Conservation (phyloP, 768 basidiomycete genomes). For the Saitozyma sp. region DNA sequence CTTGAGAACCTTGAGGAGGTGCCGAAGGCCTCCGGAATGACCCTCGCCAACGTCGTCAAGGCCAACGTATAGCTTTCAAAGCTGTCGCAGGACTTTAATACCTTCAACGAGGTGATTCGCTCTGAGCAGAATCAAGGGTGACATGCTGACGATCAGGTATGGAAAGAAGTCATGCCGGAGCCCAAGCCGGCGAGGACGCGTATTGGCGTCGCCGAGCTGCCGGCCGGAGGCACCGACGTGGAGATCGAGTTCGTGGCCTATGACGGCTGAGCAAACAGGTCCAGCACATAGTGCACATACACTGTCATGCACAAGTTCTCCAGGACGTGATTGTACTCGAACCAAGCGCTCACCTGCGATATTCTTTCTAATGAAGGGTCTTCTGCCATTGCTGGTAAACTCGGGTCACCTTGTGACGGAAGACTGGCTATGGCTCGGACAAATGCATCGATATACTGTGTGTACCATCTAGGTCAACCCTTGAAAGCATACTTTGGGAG, state of each 20-base stretch:
- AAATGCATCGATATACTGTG: too few relatives aligned
- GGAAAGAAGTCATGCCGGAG: constrained; percentile 32
- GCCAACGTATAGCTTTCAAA: constrained; percentile 38
- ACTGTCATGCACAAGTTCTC: too few relatives aligned
- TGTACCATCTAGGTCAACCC: too few relatives aligned
- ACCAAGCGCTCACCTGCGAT: too few relatives aligned
- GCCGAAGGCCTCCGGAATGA: constrained; percentile 25
- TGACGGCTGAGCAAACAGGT: constrained; percentile 12
- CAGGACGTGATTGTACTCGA: too few relatives aligned
- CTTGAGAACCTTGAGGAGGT: constrained; percentile 35
- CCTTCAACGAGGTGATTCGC: constrained; percentile 27
- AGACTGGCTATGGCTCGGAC: too few relatives aligned
- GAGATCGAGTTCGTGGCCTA: constrained; percentile 39
- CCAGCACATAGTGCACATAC: too few relatives aligned
- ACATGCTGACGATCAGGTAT: constrained; percentile 14
- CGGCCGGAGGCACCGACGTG: constrained; percentile 38
- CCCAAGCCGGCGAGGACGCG: constrained; percentile 41
- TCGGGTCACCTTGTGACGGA: too few relatives aligned
- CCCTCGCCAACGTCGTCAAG: constrained; percentile 33
- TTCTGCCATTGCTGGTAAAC: too few relatives aligned
- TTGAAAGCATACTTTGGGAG: too few relatives aligned
- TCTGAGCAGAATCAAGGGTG: background rate
- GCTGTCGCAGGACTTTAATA: constrained; percentile 23
- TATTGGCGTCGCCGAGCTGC: constrained; percentile 34
- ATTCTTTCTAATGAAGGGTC: too few relatives aligned